Conservation (phyloP, 768 basidiomycete genomes). For the Gymnopilus junonius region DNA sequence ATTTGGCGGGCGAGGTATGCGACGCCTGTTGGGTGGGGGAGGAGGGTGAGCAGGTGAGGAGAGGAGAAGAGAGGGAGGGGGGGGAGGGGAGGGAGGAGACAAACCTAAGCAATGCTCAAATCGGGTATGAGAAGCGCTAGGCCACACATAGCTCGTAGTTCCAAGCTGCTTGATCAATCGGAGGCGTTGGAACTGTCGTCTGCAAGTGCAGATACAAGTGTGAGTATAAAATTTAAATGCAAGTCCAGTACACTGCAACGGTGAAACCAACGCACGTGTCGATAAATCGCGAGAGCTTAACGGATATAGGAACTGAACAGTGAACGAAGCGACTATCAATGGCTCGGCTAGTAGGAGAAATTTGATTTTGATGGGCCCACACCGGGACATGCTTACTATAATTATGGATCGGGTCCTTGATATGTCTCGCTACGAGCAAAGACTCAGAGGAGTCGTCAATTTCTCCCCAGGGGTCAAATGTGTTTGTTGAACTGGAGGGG, state of each 20-base stretch:
- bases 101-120: slow-evolving; percentile 86
- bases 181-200: slow-evolving; percentile 78
- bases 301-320: slow-evolving; percentile 40
- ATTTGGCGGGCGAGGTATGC: slow-evolving; percentile 73
- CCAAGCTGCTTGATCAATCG: slow-evolving; percentile 83
- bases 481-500: not conserved
- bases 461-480: not conserved
- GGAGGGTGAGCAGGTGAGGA: slow-evolving; percentile 1
- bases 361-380: slow-evolving; percentile 5
- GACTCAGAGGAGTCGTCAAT: no score
- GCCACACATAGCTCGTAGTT: slow-evolving; percentile 75
- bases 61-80: not conserved
- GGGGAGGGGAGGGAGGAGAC: slow-evolving; percentile 10
- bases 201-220: slow-evolving; percentile 28
- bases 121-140: slow-evolving; percentile 77
- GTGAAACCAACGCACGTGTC: slow-evolving; percentile 60
- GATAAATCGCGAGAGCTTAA: slow-evolving; percentile 49
- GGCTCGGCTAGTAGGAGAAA: not conserved
- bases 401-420: slow-evolving; percentile 43
- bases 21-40: slow-evolving; percentile 60
- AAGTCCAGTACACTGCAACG: not conserved
- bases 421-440: not conserved
- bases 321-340: not conserved
- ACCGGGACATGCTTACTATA: no score
- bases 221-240: not conserved